These are phyloP conservation scores for Cyberlindnera petersonii DNA, from an alignment of 805 yeast genomes.

Conservation along the genomic window DNA sequence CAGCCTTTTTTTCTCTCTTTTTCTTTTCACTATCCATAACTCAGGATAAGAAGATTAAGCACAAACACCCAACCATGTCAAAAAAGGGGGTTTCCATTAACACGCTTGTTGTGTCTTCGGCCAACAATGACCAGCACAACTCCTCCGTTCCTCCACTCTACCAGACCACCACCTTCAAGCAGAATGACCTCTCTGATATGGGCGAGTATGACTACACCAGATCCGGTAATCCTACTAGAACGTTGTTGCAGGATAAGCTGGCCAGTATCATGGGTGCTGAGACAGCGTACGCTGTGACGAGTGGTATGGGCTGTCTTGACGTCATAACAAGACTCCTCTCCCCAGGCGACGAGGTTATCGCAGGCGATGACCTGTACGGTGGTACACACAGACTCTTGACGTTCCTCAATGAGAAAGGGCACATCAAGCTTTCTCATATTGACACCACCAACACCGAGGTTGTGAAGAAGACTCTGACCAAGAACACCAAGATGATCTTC, in stretches of 20 bases:
- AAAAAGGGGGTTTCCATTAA: slow-evolving; percentile 15
- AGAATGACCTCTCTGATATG: slow-evolving; percentile 63
- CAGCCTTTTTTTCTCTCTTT: neutral
- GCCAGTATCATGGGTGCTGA: slow-evolving; percentile 76
- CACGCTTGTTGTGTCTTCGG: slow-evolving; percentile 18
- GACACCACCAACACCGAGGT: slow-evolving; percentile 74
- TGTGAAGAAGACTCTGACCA: slow-evolving; percentile 52
- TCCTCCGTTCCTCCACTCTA: slow-evolving; percentile 86
- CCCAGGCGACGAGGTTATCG: slow-evolving; percentile 88
- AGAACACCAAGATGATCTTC: slow-evolving; percentile 69
- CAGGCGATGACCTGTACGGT: slow-evolving; percentile 94
- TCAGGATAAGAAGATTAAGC: neutral
- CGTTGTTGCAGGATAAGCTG: slow-evolving; percentile 71
- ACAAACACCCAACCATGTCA: slow-evolving; percentile 1
- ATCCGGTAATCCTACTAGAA: slow-evolving; percentile 91
- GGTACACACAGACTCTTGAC: slow-evolving; percentile 87
- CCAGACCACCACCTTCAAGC: slow-evolving; percentile 94
- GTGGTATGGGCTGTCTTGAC: slow-evolving; percentile 93
- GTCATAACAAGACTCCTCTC: slow-evolving; percentile 67
- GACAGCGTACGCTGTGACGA: slow-evolving; percentile 74
- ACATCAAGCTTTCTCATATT: slow-evolving; percentile 64
- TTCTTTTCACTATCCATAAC: neutral
- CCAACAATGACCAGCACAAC: slow-evolving; percentile 61
- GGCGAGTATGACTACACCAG: slow-evolving; percentile 86
- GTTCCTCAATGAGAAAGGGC: slow-evolving; percentile 59